Evolutionary conservation across 805 yeast genomes (phyloP).

Genomic region (Barnettozyma botsteinii): DNA sequence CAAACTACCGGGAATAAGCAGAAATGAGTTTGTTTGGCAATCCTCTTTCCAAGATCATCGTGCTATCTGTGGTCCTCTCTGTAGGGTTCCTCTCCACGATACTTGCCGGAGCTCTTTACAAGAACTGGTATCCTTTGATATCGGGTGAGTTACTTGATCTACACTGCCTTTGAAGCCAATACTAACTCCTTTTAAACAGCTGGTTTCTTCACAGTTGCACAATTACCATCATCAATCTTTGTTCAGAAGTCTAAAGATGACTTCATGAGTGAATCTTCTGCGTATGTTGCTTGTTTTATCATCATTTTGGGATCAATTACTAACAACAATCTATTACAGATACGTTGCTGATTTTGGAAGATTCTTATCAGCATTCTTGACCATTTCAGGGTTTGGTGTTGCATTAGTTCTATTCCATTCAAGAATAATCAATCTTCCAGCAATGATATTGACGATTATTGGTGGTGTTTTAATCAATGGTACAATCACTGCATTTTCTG

Average conservation of each 20-base stretch:
- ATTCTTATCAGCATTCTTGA: conserved; percentile 59
- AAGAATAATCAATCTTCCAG: conserved; percentile 49
- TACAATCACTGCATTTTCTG: conserved; percentile 64
- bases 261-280: conserved; percentile 43
- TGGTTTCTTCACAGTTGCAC: conserved; percentile 47
- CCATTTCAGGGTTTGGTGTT: conserved; percentile 52
- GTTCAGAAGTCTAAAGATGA: conserved; percentile 43
- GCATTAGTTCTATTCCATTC: conserved; percentile 64
- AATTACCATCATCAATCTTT: conserved; percentile 51
- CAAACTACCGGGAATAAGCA: too few relatives aligned
- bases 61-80: conserved; percentile 68
- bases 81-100: conserved; percentile 72
- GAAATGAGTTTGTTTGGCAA: conserved; percentile 26
- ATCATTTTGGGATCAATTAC: conserved; percentile 2
- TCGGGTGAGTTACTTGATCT: conserved; percentile 34
- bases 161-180: not conserved
- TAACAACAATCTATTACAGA: conserved; percentile 19
- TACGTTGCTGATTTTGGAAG: conserved; percentile 61
- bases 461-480: conserved; percentile 71
- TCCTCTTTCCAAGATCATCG: conserved; percentile 69
- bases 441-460: conserved; percentile 52
- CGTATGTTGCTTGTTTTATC: conserved; percentile 24
- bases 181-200: conserved; percentile 25
- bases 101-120: conserved; percentile 67
- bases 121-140: conserved; percentile 73